Conservation (phyloP, 2,329 filamentous ascomycete species). For the Claviceps monticola region DNA sequence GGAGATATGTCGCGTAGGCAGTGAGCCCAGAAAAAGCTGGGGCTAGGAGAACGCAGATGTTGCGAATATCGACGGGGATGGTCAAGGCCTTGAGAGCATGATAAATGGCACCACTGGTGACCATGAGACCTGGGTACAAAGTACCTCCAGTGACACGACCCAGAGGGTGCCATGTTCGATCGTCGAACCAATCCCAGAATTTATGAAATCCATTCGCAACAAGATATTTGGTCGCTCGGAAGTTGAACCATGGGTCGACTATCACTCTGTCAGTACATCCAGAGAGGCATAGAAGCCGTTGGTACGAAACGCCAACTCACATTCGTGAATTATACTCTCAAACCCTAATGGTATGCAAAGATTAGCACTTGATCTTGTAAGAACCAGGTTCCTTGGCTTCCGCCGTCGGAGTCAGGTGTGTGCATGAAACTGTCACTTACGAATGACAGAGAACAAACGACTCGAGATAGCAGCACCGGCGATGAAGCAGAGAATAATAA, state of each 20-base stretch:
- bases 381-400: background rate
- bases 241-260: conserved; percentile 99
- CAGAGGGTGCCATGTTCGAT: conserved; percentile 98
- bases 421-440: conserved; percentile 39
- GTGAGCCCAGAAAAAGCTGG: conserved; percentile 91
- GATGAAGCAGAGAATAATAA: conserved; percentile 83
- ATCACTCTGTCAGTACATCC: conserved; percentile 15
- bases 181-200: conserved; percentile 99
- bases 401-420: background rate
- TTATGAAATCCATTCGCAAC: conserved; percentile 95
- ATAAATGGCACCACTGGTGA: conserved; percentile 95
- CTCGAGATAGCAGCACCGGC: conserved; percentile 84
- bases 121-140: conserved; percentile 97
- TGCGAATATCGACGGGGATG: conserved; percentile 92
- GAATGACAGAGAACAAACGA: conserved; percentile 95
- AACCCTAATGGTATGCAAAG: conserved; percentile 47
- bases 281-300: background rate
- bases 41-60: conserved; percentile 93
- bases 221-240: conserved; percentile 94
- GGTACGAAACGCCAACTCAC: conserved; percentile 40
- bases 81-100: conserved; percentile 79
- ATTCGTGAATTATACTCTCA: conserved; percentile 99
- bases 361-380: conserved; percentile 17
- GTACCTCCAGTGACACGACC: conserved; percentile 97
- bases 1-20: conserved; percentile 80